Evolutionary conservation across 805 yeast species (phyloP), one percentile per base, ranked within the genome.

Genomic region (Lachancea meyersii): DNA sequence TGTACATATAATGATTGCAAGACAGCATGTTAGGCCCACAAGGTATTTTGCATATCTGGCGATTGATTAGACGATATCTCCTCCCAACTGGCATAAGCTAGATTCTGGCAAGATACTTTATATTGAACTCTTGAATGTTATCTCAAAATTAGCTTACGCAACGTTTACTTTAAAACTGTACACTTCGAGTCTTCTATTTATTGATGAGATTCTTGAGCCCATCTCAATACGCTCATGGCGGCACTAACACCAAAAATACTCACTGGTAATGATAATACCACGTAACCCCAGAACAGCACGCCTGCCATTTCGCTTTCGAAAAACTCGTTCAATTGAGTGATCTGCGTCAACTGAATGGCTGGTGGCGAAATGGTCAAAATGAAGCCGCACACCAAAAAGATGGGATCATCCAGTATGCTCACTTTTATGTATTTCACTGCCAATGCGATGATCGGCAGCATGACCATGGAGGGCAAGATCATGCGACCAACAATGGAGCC

Each of bases 271-370:
- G 89, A 82, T 50, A 84, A 63, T 2, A 84, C 72, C 14, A 77
- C 91, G 52, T 84, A 84, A 4, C 93, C 91, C 84, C 89, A 84
- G 50, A 84, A 84, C 49, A 84, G 66, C 14, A 84, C 83, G 22
- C 86, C 86, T 0, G 86, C 81, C 91, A 84, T 84, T 61, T 84
- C 94, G 54, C 76, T 79, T 57, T 84, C 89, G 60, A 76, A 84
- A 35, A 83, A 69, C 51, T 78, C 81, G 58, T 84, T 84, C 53
- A 84, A 67, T 56, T 82, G 91, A 42, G 87, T 82, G 48, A 84
- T 84, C 58, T 84, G 94, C 19, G 88, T 80, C 44, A 84, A 67
- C 62, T 84, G 94, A 50, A 84, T 83, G 4, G 91, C 93, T 2
- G 94, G 93, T 2, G 94, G 93, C 1, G 88, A 76, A 3, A 82